phyloP scores from a whole-genome alignment of 73 alveolate genomes.

The Paramecium biaurelia region DNA sequence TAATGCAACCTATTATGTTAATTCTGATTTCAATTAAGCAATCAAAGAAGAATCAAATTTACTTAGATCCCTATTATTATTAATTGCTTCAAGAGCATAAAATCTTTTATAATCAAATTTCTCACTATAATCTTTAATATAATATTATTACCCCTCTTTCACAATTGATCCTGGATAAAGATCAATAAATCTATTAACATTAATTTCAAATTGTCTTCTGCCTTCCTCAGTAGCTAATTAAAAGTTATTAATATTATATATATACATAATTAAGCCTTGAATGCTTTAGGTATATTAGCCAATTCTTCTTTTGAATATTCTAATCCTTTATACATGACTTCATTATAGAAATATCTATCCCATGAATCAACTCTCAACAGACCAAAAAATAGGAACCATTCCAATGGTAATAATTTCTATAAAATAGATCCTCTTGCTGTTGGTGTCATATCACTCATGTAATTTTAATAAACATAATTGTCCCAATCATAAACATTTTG shows the following conservation, averaged over 20 bases:
- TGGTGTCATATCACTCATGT: slow-evolving; percentile 62
- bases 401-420: slow-evolving; percentile 31
- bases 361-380: slow-evolving; percentile 55
- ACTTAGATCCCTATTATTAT: slow-evolving; percentile 40
- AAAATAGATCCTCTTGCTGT: slow-evolving; percentile 51
- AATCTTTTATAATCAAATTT: slow-evolving; percentile 55
- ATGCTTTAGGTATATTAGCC: slow-evolving; percentile 27
- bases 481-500: slow-evolving; percentile 51
- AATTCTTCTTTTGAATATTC: not conserved
- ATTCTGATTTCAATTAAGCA: slow-evolving; percentile 24
- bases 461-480: slow-evolving; percentile 35
- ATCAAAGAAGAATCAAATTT: slow-evolving; percentile 50
- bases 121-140: not conserved
- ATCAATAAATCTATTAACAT: slow-evolving; percentile 52
- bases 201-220: slow-evolving; percentile 53
- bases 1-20: not conserved
- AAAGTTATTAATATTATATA: not conserved
- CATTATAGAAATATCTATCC: slow-evolving; percentile 65
- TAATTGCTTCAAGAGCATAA: slow-evolving; percentile 58
- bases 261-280: slow-evolving; percentile 13
- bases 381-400: slow-evolving; percentile 33
- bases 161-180: slow-evolving; percentile 44
- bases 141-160: slow-evolving; percentile 8
- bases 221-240: slow-evolving; percentile 39
- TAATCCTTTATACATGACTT: not conserved